These are phyloP conservation scores for Populus hybrid DNA, from an alignment of 441 rosid species.

Conservation along the genomic window DNA sequence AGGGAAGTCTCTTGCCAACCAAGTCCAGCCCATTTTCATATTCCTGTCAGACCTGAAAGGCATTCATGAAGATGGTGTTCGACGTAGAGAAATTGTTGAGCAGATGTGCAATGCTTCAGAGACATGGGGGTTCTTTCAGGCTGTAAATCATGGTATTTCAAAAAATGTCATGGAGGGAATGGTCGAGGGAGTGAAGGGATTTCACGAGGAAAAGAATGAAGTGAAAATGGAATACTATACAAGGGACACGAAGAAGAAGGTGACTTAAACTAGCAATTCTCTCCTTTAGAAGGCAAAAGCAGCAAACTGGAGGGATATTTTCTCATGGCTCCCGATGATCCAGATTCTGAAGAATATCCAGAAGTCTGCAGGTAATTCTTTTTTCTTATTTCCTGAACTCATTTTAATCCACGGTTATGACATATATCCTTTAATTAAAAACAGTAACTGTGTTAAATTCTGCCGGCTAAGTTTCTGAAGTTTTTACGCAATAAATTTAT, in stretches of 20 bases:
- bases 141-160: conserved; percentile 10
- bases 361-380: neutral
- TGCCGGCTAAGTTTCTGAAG: neutral
- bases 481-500: neutral
- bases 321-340: neutral
- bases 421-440: neutral
- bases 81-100: neutral
- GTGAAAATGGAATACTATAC: neutral
- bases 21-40: neutral
- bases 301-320: neutral
- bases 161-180: neutral
- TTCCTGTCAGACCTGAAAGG: conserved; percentile 7
- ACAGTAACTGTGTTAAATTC: neutral
- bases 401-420: neutral
- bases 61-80: neutral
- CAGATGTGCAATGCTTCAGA: conserved; percentile 4
- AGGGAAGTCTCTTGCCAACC: neutral
- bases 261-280: neutral
- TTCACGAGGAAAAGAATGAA: neutral
- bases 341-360: neutral
- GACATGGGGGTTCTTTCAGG: conserved; percentile 14
- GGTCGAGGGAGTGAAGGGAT: neutral
- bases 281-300: neutral
- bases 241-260: neutral
- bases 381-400: neutral